Evolutionary conservation across 345 rosid species (phyloP).

Genomic region (Erucastrum elatum): DNA sequence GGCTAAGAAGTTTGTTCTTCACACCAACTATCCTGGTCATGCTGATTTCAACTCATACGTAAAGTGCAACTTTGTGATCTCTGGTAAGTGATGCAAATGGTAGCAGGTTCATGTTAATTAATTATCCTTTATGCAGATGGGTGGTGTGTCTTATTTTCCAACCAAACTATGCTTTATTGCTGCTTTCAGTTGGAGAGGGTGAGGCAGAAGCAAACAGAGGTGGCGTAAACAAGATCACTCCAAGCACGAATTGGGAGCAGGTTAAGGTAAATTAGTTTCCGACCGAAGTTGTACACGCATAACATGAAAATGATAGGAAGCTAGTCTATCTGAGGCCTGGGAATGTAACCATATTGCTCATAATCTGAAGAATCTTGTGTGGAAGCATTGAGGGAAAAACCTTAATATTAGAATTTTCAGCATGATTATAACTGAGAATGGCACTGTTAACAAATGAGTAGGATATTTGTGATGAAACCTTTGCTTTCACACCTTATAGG

Average conservation of each 20-base stretch:
- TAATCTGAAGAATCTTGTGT: constrained; percentile 5
- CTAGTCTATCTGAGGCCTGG: background rate
- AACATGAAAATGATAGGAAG: constrained; percentile 22
- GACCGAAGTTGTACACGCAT: background rate
- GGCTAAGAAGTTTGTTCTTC: constrained; percentile 90
- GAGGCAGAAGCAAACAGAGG: constrained; percentile 51
- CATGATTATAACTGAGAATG: background rate
- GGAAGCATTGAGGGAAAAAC: background rate
- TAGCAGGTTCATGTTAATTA: constrained; percentile 25
- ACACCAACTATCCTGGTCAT: constrained; percentile 97
- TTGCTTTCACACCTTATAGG: constrained; percentile 44
- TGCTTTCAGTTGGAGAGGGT: constrained; percentile 48
- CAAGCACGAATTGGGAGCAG: constrained; percentile 92
- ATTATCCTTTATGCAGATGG: constrained; percentile 10
- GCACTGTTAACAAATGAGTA: background rate
- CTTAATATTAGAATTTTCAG: background rate
- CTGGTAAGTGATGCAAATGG: constrained; percentile 48
- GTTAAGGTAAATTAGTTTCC: constrained; percentile 65
- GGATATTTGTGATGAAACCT: background rate
- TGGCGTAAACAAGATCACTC: constrained; percentile 57
- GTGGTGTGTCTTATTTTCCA: background rate
- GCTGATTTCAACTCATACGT: constrained; percentile 95
- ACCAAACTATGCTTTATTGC: constrained; percentile 13
- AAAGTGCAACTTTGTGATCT: constrained; percentile 83
- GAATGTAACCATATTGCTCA: background rate